Percentiles rank a stretch among this genome's conserved stretches.
These are phyloP conservation scores for Phytophthora sp. DNA, from an alignment of 352 stramenopile genomes.

Conservation along the genomic window DNA sequence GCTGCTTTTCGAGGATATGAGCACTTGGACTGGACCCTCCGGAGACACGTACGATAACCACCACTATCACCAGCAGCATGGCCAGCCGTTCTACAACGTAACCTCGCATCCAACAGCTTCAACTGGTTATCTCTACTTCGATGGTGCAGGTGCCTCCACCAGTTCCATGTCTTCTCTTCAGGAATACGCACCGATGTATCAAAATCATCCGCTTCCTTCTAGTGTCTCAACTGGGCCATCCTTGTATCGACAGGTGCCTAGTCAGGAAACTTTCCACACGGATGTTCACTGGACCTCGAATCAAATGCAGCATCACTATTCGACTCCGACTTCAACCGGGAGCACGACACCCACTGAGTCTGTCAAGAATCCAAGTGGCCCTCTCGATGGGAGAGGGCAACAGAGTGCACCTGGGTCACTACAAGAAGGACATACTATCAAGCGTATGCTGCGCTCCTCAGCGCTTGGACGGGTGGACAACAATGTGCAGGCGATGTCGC, in stretches of 20 bases:
- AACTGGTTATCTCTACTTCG: constrained; percentile 27
- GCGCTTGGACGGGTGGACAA: no score
- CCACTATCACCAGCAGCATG: constrained; percentile 30
- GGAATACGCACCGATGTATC: constrained; percentile 25
- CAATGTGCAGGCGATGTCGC: constrained; percentile 2
- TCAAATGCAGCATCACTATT: constrained; percentile 19
- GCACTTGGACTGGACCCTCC: constrained; percentile 24
- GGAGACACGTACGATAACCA: constrained; percentile 29
- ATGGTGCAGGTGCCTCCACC: constrained; percentile 5
- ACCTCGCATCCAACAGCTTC: constrained; percentile 7
- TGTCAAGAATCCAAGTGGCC: background rate
- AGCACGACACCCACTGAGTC: constrained; percentile 11
- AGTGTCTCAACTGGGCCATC: constrained; percentile 12
- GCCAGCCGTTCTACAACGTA: constrained; percentile 29
- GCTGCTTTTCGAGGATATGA: constrained; percentile 52
- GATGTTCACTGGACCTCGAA: constrained; percentile 24
- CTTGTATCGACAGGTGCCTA: constrained; percentile 28
- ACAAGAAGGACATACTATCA: constrained; percentile 18
- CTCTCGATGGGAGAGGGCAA: constrained; percentile 9
- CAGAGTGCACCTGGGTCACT: constrained; percentile 3
- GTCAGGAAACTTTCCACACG: constrained; percentile 8
- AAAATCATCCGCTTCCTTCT: constrained; percentile 17
- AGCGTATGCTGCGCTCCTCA: constrained; percentile 29
- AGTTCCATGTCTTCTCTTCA: constrained; percentile 18
- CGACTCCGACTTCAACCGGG: constrained; percentile 16